phyloP scores from a whole-genome alignment of 2,329 filamentous ascomycete genomes.

The Fusarium caatingaense region DNA sequence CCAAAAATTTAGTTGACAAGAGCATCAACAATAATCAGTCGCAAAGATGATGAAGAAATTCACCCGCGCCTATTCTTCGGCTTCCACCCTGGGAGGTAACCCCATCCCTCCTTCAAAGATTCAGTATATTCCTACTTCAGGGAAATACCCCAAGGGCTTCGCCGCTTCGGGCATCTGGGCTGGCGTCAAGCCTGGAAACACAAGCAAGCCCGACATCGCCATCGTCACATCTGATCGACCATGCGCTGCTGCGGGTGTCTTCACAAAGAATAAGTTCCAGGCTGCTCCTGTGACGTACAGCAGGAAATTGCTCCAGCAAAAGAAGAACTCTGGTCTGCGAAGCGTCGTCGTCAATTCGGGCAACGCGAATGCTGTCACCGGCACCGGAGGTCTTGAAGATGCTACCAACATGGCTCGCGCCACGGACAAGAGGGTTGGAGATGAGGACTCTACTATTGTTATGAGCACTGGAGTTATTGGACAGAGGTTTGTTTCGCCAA shows the following conservation, averaged over 20 bases:
- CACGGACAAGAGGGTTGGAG: constrained; percentile 73
- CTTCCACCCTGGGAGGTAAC: constrained; percentile 43
- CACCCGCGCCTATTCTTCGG: constrained; percentile 51
- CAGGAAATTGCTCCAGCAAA: constrained; percentile 74
- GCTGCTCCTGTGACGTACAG: constrained; percentile 93
- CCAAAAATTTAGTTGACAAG: constrained; percentile 20
- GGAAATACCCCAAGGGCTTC: constrained; percentile 93
- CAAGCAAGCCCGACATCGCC: constrained; percentile 88
- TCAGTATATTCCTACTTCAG: constrained; percentile 87
- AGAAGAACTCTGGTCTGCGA: constrained; percentile 75
- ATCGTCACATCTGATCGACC: constrained; percentile 87
- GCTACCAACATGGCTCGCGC: constrained; percentile 83
- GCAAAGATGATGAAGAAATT: constrained; percentile 48
- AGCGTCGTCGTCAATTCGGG: constrained; percentile 94
- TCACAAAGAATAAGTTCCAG: constrained; percentile 98
- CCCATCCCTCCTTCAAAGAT: constrained; percentile 80
- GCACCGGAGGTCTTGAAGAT: constrained; percentile 88
- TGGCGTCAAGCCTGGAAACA: constrained; percentile 94
- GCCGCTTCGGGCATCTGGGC: constrained; percentile 87
- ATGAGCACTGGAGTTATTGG: constrained; percentile 99
- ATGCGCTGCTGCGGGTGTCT: constrained; percentile 89
- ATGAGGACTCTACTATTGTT: constrained; percentile 76
- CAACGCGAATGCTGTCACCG: constrained; percentile 97
- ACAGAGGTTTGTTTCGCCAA: constrained; percentile 70
- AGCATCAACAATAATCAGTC: constrained; percentile 25